phyloP scores from a whole-genome alignment of 306 rosid species.

The Gillenia trifoliata region DNA sequence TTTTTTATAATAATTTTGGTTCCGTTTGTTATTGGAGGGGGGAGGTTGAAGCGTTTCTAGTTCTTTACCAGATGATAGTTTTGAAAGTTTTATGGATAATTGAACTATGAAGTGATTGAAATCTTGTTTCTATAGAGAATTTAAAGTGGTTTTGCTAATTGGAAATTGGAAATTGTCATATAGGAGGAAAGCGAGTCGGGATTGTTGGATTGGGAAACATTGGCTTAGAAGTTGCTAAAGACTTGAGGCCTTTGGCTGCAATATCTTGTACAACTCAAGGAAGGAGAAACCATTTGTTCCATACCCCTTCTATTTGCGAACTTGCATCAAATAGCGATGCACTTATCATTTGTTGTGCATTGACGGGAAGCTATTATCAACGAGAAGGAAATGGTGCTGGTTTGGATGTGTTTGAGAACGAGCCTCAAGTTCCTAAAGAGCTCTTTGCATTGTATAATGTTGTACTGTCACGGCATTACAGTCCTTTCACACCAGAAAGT shows the following conservation, averaged over 20 bases:
- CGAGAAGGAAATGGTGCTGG: slow-evolving; percentile 54
- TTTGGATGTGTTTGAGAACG: slow-evolving; percentile 58
- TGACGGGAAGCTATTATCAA: slow-evolving; percentile 45
- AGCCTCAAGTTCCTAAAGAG: slow-evolving; percentile 42
- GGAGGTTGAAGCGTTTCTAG: neutral
- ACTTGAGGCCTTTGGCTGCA: slow-evolving; percentile 45
- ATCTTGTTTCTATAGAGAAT: neutral
- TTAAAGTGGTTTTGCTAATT: neutral
- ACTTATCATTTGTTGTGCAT: slow-evolving; percentile 41
- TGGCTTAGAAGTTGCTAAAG: slow-evolving; percentile 48
- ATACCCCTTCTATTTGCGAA: slow-evolving; percentile 31
- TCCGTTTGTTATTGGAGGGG: neutral
- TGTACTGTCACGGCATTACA: slow-evolving; percentile 45
- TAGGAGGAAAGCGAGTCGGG: slow-evolving; percentile 43
- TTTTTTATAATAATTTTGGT: neutral
- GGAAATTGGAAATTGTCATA: slow-evolving; percentile 28
- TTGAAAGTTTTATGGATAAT: neutral
- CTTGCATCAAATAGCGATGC: slow-evolving; percentile 36
- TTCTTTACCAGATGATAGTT: neutral
- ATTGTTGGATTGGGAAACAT: slow-evolving; percentile 53
- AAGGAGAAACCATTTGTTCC: slow-evolving; percentile 25
- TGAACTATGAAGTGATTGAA: neutral
- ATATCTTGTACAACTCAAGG: slow-evolving; percentile 39
- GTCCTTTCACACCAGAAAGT: slow-evolving; percentile 26
- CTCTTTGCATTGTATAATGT: slow-evolving; percentile 37